Base-by-base conservation (phyloP, 2,329 filamentous ascomycete species). In the Phoma herbarum region DNA sequence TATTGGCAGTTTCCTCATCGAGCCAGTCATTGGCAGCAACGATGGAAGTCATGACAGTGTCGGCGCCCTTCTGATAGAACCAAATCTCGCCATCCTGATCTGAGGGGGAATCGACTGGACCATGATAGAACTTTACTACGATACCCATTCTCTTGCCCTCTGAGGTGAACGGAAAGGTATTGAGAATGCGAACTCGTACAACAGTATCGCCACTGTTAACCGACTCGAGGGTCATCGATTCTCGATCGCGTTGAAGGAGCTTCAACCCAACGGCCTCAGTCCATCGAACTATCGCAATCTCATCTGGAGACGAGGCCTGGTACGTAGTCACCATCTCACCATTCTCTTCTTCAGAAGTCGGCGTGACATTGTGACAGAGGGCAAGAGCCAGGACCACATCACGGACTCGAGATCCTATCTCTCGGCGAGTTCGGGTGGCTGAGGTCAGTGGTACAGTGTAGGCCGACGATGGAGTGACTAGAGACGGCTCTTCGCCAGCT, bases 111-210 rank as follows among this genome's bases (percentile, higher is more conserved):
- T 65, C 63, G 18, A 66, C 59, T 0, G 74, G 61, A 2, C 74
- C 73, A 16, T 73, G 74, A 26, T 88, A 83, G 71, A 98, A 97
- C 66, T 93, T 90, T 20, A 97, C 92, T 60, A 99, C 89, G 59
- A 99, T 94, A 10, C 96, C 95, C 95, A 99, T 99, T 51, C 95
- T 88, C 79, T 99, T 99, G 66, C 94, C 94, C 65, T 98, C 95
- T 0, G 93, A 97, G 0, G 95, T 99, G 75, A 99, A 99, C 0
- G 96, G 96, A 69, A 99, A 99, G 2, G 98, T 88, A 43, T 98
- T 94, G 4, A 98, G 83, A 47, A 99, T 96, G 54, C 89, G 88
- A 25, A 96, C 94, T 23, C 89, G 89, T 25, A 99, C 92, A 3
- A 95, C 90, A 0, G 86, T 81, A 49, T 89, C 86, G 20, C 90